Conservation (phyloP, 768 basidiomycete genomes). For the Podaxis pistillaris region DNA sequence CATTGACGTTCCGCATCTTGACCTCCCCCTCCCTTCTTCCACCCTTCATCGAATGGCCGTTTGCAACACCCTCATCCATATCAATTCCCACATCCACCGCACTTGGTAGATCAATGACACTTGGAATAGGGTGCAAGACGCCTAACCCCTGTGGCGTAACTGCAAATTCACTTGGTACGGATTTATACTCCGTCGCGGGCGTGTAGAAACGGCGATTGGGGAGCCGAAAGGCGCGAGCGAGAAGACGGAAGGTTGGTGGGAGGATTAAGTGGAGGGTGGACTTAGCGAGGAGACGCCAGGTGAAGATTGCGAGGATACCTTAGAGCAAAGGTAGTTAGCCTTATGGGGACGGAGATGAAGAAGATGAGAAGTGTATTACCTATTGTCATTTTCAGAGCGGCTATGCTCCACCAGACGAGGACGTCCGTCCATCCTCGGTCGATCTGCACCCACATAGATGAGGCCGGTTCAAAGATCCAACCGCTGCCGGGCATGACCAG, state of each 20-base stretch:
- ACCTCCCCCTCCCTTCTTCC: conserved; percentile 45
- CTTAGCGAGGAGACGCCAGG: conserved; percentile 89
- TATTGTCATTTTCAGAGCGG: conserved; percentile 43
- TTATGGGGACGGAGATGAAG: not conserved
- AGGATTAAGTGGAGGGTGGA: conserved; percentile 68
- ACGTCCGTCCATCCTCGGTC: conserved; percentile 39
- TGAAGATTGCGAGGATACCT: conserved; percentile 80
- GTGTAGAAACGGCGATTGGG: conserved; percentile 89
- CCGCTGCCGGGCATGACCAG: conserved; percentile 60
- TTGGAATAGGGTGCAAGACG: conserved; percentile 73
- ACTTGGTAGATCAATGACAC: conserved; percentile 76
- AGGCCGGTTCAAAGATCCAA: conserved; percentile 30
- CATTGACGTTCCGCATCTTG: conserved; percentile 49
- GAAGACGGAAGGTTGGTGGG: conserved; percentile 80
- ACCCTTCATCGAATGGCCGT: conserved; percentile 27
- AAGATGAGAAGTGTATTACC: conserved; percentile 28
- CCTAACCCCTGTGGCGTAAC: conserved; percentile 33
- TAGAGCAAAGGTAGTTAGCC: not conserved
- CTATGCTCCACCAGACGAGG: conserved; percentile 45
- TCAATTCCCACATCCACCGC: conserved; percentile 43
- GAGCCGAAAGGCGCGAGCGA: conserved; percentile 64
- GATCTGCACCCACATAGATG: conserved; percentile 32
- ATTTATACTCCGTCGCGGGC: conserved; percentile 85
- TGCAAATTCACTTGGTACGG: conserved; percentile 56
- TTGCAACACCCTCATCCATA: conserved; percentile 40